These are phyloP conservation scores for Ceratocystis variospora DNA, from an alignment of 2,329 filamentous ascomycete species.

Conservation along the genomic window DNA sequence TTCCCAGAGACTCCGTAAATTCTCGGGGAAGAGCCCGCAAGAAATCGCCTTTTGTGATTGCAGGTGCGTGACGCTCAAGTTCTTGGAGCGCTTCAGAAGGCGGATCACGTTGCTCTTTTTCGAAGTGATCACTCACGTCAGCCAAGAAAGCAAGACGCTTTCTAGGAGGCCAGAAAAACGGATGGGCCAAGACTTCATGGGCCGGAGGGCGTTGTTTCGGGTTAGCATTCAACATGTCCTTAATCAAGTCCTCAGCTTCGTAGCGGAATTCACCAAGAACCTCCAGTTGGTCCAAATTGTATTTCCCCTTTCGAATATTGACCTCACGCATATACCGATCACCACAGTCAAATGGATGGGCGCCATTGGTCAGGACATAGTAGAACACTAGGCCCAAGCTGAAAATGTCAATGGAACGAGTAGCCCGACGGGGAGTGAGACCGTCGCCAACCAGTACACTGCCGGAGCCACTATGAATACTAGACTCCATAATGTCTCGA, in stretches of 20 bases:
- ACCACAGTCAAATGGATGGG: constrained; percentile 86
- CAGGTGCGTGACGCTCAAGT: constrained; percentile 40
- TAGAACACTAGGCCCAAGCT: constrained; percentile 96
- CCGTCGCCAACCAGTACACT: constrained; percentile 39
- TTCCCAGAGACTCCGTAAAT: constrained; percentile 80
- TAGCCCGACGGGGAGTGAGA: constrained; percentile 52
- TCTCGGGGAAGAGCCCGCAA: constrained; percentile 58
- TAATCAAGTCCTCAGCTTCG: constrained; percentile 78
- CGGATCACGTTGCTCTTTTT: constrained; percentile 77
- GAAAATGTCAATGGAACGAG: constrained; percentile 93
- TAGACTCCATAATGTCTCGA: constrained; percentile 25
- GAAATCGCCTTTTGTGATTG: constrained; percentile 59
- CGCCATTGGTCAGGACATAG: constrained; percentile 88
- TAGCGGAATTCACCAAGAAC: constrained; percentile 68
- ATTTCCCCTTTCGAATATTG: constrained; percentile 86
- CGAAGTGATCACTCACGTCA: constrained; percentile 91
- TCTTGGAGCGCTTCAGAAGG: constrained; percentile 53
- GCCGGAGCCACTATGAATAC: constrained; percentile 39
- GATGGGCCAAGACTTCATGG: constrained; percentile 71
- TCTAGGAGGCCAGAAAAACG: constrained; percentile 90
- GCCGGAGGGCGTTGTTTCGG: constrained; percentile 54
- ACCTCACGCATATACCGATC: constrained; percentile 92
- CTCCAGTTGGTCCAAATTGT: constrained; percentile 56
- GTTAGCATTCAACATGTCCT: constrained; percentile 54
- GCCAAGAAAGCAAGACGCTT: constrained; percentile 87